A percentile compares a stretch with the other conserved stretches of the same genome.
phyloP scores from a whole-genome alignment of 768 basidiomycete genomes.

The Suillus lakei region DNA sequence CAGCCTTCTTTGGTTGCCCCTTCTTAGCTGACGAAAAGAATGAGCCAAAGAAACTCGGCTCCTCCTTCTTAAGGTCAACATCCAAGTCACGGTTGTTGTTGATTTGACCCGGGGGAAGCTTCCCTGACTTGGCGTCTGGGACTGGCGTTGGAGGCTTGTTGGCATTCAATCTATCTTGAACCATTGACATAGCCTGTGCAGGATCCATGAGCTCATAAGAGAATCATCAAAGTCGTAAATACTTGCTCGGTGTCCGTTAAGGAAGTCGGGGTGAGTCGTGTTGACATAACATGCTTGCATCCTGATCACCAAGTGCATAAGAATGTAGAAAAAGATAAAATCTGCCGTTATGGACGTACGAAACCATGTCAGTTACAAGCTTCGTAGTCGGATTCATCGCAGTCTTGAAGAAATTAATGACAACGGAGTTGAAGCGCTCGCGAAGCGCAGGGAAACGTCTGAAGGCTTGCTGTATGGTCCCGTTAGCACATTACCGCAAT shows the following conservation, averaged over 20 bases:
- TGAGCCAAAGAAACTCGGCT: slow-evolving; percentile 90
- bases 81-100: slow-evolving; percentile 97
- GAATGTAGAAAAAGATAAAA: background rate
- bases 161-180: slow-evolving; percentile 82
- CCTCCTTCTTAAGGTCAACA: slow-evolving; percentile 87
- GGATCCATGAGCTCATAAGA: slow-evolving; percentile 2
- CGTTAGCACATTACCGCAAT: slow-evolving; percentile 8
- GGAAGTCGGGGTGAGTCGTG: slow-evolving; percentile 98
- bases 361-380: slow-evolving; percentile 89
- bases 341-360: slow-evolving; percentile 54
- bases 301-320: slow-evolving; percentile 40
- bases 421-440: slow-evolving; percentile 94
- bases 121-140: slow-evolving; percentile 72
- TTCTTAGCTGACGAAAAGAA: slow-evolving; percentile 83
- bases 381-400: slow-evolving; percentile 95
- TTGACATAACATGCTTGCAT: slow-evolving; percentile 99
- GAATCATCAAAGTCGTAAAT: slow-evolving; percentile 1
- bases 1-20: slow-evolving; percentile 67
- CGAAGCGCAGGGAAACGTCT: slow-evolving; percentile 95
- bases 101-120: slow-evolving; percentile 60
- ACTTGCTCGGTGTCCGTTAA: slow-evolving; percentile 87
- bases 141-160: slow-evolving; percentile 65
- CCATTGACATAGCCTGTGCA: slow-evolving; percentile 82
- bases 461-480: slow-evolving; percentile 79
- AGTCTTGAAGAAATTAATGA: slow-evolving; percentile 96